Evolutionary conservation across 2,329 filamentous ascomycete genomes (phyloP), one percentile per base, ranked within the genome.

Genomic region (Beauveria scarabaeidicola): DNA sequence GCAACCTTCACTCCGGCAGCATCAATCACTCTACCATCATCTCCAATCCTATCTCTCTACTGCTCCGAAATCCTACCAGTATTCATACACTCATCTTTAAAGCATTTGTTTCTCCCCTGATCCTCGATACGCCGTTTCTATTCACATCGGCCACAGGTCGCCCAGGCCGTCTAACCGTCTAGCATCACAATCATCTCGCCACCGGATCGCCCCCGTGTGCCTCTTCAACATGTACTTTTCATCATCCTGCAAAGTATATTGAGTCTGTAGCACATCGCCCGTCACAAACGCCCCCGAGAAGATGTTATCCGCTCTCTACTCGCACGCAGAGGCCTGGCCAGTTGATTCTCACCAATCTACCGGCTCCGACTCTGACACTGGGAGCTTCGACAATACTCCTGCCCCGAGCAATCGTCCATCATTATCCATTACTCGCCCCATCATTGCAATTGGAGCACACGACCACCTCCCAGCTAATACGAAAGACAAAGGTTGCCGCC

Each of bases 341-440:
- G 29, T 17, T 15, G n/a, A 58, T 52, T 23, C 15, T 15, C 40
- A 53, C 17, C 48, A n/a, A 25, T 47, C 47, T 7, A 11, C 32
- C 25, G 50, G 36, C 15, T 48, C 48, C 29, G 29, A 54, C 5
- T 51, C 58, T 13, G 65, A 65, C 13, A 38, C 53, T 38, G 66
- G 65, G n/a, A 66, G 67, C 52, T 72, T 74, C 53, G 69, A 73
- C 59, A 61, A 65, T 21, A 72, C 71, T 21, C 71, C 72, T 19
- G 63, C 67, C n/a, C 67, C 69, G 9, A 74, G 71, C 51, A 59
- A 61, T 29, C 69, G 67, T 17, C 59, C 67, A 17, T 72, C 70
- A 9, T 52, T 71, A 9, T 64, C 67, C 1, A 48, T 64, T 13
- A 52, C 66, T 25, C 63, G 65, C 19, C 23, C 40, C 5, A 55